These are phyloP conservation scores for Cyphellophora attinorum DNA, from an alignment of 2,329 filamentous ascomycete genomes.

Conservation along the genomic window DNA sequence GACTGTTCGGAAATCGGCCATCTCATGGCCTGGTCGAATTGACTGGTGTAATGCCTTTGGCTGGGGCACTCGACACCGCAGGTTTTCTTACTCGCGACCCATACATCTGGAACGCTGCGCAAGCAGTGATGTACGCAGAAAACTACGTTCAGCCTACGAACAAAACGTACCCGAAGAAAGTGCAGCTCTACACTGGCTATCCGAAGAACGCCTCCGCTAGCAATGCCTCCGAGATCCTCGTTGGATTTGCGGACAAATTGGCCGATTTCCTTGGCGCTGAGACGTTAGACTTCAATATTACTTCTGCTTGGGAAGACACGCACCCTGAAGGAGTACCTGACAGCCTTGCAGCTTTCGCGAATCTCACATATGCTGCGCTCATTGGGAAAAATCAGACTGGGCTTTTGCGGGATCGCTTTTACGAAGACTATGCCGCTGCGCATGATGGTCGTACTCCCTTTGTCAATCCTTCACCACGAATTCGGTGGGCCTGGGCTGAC, in stretches of 20 bases:
- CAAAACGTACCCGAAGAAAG: conserved; percentile 1
- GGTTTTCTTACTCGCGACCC: conserved; percentile 30
- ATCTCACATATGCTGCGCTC: conserved; percentile 18
- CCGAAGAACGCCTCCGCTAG: conserved; percentile 5
- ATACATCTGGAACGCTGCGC: conserved; percentile 9
- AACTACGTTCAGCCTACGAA: conserved; percentile 1
- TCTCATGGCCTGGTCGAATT: conserved; percentile 30
- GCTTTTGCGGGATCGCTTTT: conserved; percentile 19
- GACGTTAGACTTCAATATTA: conserved; percentile 7
- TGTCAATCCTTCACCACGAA: conserved; percentile 21
- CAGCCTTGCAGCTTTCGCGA: conserved; percentile 10
- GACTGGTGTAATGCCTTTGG: conserved; percentile 30
- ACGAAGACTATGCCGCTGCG: conserved; percentile 17
- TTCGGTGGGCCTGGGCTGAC: conserved; percentile 7
- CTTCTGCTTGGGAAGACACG: conserved; percentile 12
- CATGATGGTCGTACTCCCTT: conserved; percentile 20
- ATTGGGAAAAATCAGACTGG: conserved; percentile 11
- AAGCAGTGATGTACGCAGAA: conserved; percentile 3
- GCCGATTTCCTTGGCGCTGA: conserved; percentile 16
- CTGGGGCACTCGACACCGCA: conserved; percentile 32
- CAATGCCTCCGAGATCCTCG: neutral
- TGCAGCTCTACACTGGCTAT: conserved; percentile 8
- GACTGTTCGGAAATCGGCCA: conserved; percentile 38
- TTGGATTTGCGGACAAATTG: conserved; percentile 20
- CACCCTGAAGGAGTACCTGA: neutral